phyloP scores from a whole-genome alignment of 805 yeast genomes.

The Blastobotrys robertii region DNA sequence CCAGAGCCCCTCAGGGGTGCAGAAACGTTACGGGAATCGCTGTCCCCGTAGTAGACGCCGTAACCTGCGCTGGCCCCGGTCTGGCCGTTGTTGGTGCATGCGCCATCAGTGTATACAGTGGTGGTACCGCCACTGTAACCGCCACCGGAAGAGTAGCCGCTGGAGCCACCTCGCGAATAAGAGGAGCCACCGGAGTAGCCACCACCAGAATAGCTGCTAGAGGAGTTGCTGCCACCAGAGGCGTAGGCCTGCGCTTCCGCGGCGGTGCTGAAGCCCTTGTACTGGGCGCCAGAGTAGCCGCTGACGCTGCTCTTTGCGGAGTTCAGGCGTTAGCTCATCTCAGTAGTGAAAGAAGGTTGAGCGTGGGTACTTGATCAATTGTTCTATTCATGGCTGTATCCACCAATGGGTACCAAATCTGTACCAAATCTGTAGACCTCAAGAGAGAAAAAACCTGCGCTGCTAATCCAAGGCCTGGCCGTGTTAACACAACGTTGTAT shows the following conservation, averaged over 20 bases:
- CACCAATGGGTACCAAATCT: no score
- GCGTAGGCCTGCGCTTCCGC: slow-evolving; percentile 43
- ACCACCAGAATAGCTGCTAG: slow-evolving; percentile 1
- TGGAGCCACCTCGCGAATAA: neutral
- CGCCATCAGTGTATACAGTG: slow-evolving; percentile 68
- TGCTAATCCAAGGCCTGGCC: no score
- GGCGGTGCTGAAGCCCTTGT: slow-evolving; percentile 42
- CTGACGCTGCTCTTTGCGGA: slow-evolving; percentile 32
- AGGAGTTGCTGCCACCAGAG: slow-evolving; percentile 3
- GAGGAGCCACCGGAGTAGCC: slow-evolving; percentile 1
- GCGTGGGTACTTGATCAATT: no score
- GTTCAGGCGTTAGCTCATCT: slow-evolving; percentile 23
- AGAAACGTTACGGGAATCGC: slow-evolving; percentile 45
- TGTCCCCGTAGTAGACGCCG: slow-evolving; percentile 62
- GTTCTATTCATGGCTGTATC: no score
- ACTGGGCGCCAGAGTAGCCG: slow-evolving; percentile 49
- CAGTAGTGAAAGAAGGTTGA: no score
- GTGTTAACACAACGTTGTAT: no score
- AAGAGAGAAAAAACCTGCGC: no score
- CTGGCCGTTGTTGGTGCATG: slow-evolving; percentile 52
- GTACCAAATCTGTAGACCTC: no score
- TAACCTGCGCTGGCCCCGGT: slow-evolving; percentile 45
- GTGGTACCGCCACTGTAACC: neutral
- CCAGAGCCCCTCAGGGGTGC: slow-evolving; percentile 37
- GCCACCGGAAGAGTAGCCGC: slow-evolving; percentile 1